phyloP scores from a whole-genome alignment of 2,329 filamentous ascomycete species.

The Calonectria fujianensis region DNA sequence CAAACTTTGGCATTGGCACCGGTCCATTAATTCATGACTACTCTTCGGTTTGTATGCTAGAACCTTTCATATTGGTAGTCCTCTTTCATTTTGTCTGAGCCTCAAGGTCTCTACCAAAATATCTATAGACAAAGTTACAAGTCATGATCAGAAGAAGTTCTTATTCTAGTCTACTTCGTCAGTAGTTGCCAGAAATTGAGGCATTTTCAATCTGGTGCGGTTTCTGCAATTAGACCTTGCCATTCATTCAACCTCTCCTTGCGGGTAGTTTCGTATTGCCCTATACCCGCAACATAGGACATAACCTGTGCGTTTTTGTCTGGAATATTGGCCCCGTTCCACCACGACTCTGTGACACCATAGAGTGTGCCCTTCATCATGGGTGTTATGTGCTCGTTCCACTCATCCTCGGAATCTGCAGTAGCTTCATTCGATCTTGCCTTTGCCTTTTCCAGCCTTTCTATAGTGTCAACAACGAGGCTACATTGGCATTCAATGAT shows the following conservation, averaged over 20 bases:
- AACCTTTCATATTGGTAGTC: too few relatives aligned
- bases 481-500: background rate
- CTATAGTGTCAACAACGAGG: background rate
- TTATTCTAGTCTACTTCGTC: too few relatives aligned
- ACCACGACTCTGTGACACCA: background rate
- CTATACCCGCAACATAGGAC: background rate
- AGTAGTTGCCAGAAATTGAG: too few relatives aligned
- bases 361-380: background rate
- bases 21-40: too few relatives aligned
- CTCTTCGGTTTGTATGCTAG: too few relatives aligned
- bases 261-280: background rate
- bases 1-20: too few relatives aligned
- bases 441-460: background rate
- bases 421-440: background rate
- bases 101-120: too few relatives aligned
- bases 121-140: too few relatives aligned
- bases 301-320: background rate
- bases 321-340: background rate
- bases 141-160: too few relatives aligned
- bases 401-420: background rate
- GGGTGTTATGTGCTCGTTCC: background rate
- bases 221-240: background rate
- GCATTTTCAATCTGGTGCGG: too few relatives aligned
- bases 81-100: too few relatives aligned
- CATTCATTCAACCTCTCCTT: background rate